Base-by-base conservation (phyloP, 805 yeast genomes). In the Tetrapisispora nanseiensis region DNA sequence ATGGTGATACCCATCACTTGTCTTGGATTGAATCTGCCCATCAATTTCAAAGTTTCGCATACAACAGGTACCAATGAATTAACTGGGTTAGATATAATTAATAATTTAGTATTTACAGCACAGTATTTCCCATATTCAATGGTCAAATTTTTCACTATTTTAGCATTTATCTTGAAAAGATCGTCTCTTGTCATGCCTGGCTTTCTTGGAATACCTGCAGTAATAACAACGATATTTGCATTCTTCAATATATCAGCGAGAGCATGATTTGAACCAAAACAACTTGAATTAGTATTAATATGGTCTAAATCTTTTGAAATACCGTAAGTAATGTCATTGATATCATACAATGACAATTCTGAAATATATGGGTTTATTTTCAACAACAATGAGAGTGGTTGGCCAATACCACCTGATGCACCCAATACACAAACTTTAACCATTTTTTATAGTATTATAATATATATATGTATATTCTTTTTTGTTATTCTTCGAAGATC, bases 121-220 rank as follows among this genome's bases (percentile, higher is more conserved):
- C 74, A 64, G 70, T 37, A 61, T 33, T 73, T 75, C 44, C 85
- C 87, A 56, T 74, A 74, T 43, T 79, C 77, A 63, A 76, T 70
- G 55, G 86, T 86, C 63, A 82, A 72, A 63, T 79, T 82, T 67
- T 84, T 74, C 45, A 82, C 86, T 65, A 82, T 82, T 26, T 84
- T 80, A 32, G 90, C 92, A 59, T 82, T 82, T 68, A 86, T 81
- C 69, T 79, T 78, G 75, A 82, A 82, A 62, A 82, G 72, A 64
- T 82, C 92, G 63, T 82, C 90, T 68, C 92, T 76, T 54, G 90
- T 79, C 90, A 82, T 82, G 57, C 92, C 92, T 49, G 89, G 89
- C 66, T 82, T 82, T 71, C 92, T 77, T 64, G 92, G 90, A 46
- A 82, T 86, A 69, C 92, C 92, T 35, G 92, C 92, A 54, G 90